Evolutionary conservation across 78 protist species (phyloP).

Genomic region (Pigoraptor vietnamica): DNA sequence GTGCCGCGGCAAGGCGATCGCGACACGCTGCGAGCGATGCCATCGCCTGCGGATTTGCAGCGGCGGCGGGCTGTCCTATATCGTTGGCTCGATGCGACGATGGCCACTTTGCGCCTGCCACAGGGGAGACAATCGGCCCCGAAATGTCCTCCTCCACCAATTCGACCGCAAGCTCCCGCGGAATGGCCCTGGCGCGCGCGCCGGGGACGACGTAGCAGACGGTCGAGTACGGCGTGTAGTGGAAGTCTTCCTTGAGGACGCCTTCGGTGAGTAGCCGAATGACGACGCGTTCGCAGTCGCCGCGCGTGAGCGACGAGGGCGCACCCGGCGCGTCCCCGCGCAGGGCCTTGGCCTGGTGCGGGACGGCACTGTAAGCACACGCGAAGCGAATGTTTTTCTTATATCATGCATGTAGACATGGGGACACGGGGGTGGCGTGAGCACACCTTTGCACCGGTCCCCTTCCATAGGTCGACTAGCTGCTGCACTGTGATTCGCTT

Average conservation of each 20-base stretch:
- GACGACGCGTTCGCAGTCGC: constrained; percentile 3
- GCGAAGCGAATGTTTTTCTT: too few relatives aligned
- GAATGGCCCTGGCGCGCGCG: not conserved
- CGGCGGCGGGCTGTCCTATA: too few relatives aligned
- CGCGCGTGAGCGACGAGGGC: not conserved
- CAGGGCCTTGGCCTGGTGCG: not conserved
- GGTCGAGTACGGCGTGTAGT: constrained; percentile 19
- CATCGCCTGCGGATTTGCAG: too few relatives aligned
- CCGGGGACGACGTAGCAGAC: constrained; percentile 10
- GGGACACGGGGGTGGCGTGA: too few relatives aligned
- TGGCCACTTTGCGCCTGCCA: too few relatives aligned
- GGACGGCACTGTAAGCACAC: too few relatives aligned
- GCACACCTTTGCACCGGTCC: not conserved
- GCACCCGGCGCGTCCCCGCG: not conserved
- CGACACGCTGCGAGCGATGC: not conserved
- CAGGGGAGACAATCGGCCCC: too few relatives aligned
- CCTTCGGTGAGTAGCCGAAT: not conserved
- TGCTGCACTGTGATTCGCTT: not conserved
- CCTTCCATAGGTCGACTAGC: not conserved
- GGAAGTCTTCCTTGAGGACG: constrained; percentile 4
- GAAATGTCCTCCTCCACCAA: not conserved
- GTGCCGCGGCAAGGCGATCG: not conserved
- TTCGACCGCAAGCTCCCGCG: not conserved
- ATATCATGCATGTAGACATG: too few relatives aligned
- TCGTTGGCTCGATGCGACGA: too few relatives aligned